These are phyloP conservation scores for Sechiopsis laciniata DNA, from an alignment of 306 rosid species.

Conservation along the genomic window DNA sequence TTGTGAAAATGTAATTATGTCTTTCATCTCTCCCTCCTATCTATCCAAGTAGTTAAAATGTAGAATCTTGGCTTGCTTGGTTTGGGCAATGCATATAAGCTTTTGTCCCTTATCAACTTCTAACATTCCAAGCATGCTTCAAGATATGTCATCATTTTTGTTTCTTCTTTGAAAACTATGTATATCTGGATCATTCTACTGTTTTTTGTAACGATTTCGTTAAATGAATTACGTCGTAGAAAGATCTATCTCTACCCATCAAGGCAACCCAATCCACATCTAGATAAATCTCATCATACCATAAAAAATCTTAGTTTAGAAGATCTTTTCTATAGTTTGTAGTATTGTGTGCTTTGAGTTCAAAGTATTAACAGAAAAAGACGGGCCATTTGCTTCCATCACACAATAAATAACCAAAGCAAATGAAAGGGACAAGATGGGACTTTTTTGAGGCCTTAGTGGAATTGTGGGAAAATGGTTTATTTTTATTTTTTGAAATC, in stretches of 20 bases:
- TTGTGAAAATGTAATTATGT: conserved; percentile 12
- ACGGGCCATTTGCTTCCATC: neutral
- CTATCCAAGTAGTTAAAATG: conserved; percentile 13
- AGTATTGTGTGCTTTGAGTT: too few species aligned
- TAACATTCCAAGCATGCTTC: neutral
- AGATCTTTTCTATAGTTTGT: too few species aligned
- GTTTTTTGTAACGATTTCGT: neutral
- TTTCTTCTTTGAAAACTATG: neutral
- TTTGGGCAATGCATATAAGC: neutral
- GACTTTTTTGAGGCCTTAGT: neutral
- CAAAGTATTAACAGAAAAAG: neutral
- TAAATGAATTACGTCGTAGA: neutral
- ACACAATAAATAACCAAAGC: neutral
- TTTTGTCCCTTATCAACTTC: conserved; percentile 8
- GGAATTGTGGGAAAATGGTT: neutral
- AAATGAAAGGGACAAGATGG: conserved; percentile 14
- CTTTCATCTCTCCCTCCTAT: conserved; percentile 4
- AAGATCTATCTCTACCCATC: neutral
- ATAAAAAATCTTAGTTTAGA: neutral
- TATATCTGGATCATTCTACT: neutral
- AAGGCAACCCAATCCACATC: neutral
- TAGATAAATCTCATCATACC: neutral
- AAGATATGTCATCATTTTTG: neutral
- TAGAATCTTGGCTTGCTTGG: conserved; percentile 14
- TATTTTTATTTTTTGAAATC: neutral